phyloP scores from a whole-genome alignment of 495 filamentous ascomycete genomes.

The Staphylotrichum longicolle region DNA sequence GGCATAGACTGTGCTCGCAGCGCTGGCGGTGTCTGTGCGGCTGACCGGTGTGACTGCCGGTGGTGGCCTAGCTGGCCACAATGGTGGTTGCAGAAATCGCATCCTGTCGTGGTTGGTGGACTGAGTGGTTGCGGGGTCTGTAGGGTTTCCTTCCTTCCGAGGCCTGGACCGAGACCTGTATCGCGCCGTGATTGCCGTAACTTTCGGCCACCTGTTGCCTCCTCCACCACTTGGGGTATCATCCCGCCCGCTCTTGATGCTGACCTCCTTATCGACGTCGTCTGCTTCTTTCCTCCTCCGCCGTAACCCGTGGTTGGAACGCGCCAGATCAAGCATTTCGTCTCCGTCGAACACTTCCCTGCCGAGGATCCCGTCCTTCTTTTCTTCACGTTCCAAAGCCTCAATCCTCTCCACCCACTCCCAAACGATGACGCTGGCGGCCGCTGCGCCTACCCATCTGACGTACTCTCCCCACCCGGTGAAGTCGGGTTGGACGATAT shows the following conservation, averaged over 20 bases:
- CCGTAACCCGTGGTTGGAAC: slow-evolving; percentile 42
- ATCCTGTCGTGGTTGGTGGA: slow-evolving; percentile 35
- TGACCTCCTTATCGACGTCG: slow-evolving; percentile 30
- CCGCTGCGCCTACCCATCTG: slow-evolving; percentile 93
- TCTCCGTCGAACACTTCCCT: slow-evolving; percentile 95
- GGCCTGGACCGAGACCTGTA: slow-evolving; percentile 38
- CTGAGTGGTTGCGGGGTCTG: slow-evolving; percentile 26
- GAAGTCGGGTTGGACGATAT: slow-evolving; percentile 82
- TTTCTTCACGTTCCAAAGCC: slow-evolving; percentile 89
- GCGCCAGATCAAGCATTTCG: slow-evolving; percentile 82
- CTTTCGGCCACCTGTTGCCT: slow-evolving; percentile 47
- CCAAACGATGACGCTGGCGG: slow-evolving; percentile 96
- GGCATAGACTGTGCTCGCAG: slow-evolving; percentile 78
- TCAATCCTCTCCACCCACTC: slow-evolving; percentile 99
- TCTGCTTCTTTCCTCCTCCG: slow-evolving; percentile 36
- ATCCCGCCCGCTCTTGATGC: slow-evolving; percentile 17
- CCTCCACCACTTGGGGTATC: slow-evolving; percentile 30
- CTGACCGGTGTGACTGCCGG: slow-evolving; percentile 69
- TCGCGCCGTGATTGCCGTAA: slow-evolving; percentile 43
- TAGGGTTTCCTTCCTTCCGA: slow-evolving; percentile 26
- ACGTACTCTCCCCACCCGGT: slow-evolving; percentile 98
- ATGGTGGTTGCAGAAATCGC: slow-evolving; percentile 42
- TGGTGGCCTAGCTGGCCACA: slow-evolving; percentile 61
- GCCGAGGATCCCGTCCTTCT: slow-evolving; percentile 91
- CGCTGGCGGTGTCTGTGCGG: slow-evolving; percentile 67